A percentile compares a stretch with the other conserved stretches of the same genome.
phyloP scores from a whole-genome alignment of 768 basidiomycete species.

The Boletus rubroflammeus region DNA sequence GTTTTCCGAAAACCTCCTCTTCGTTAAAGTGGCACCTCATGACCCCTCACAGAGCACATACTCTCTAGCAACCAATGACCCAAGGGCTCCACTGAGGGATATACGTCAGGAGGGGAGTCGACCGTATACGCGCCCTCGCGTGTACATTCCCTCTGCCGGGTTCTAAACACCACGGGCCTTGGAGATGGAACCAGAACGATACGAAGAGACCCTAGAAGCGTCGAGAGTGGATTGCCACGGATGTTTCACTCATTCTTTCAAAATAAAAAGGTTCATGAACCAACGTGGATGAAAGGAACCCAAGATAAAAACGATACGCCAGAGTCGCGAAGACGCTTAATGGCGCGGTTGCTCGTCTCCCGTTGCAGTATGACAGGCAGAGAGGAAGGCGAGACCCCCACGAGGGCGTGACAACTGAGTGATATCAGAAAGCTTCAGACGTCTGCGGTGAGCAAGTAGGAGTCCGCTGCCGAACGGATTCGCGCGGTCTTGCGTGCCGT shows the following conservation, averaged over 20 bases:
- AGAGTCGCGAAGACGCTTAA: not conserved
- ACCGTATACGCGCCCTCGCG: no score
- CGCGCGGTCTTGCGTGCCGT: conserved; percentile 21
- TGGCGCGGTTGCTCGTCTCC: not conserved
- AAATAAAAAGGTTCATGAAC: not conserved
- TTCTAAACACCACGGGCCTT: not conserved
- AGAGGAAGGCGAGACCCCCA: conserved; percentile 27
- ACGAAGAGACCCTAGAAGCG: not conserved
- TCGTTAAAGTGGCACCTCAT: no score
- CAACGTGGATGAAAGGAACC: not conserved
- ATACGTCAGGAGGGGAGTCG: no score
- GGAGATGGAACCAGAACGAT: not conserved
- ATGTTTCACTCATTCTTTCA: no score
- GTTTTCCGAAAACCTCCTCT: no score
- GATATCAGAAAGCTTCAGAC: not conserved
- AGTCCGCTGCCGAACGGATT: conserved; percentile 23
- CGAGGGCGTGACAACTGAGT: conserved; percentile 1
- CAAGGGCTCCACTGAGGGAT: not conserved
- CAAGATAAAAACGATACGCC: not conserved
- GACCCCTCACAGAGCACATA: not conserved
- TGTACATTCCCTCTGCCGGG: not conserved
- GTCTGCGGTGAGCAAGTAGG: not conserved
- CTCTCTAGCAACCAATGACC: not conserved
- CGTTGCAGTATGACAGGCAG: not conserved
- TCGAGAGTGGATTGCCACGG: not conserved